These are phyloP conservation scores for Capronia americana DNA, from an alignment of 2,329 filamentous ascomycete species.

Conservation along the genomic window DNA sequence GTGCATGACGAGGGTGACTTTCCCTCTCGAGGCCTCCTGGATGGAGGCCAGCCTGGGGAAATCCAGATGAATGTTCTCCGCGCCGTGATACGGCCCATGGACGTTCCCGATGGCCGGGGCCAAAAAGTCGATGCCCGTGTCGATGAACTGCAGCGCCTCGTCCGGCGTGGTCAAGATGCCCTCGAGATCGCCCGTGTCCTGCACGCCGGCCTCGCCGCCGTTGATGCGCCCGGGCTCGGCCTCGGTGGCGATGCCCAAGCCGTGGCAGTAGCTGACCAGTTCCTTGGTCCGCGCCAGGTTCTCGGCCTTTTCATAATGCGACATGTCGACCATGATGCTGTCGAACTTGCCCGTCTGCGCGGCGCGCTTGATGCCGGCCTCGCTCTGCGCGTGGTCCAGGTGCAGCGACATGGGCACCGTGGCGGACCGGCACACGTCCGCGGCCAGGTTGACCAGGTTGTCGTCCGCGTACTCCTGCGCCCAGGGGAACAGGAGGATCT, in stretches of 20 bases:
- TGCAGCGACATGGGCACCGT: constrained; percentile 67
- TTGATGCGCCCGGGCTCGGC: constrained; percentile 75
- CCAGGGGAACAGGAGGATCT: constrained; percentile 78
- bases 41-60: constrained; percentile 57
- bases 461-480: constrained; percentile 69
- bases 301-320: constrained; percentile 72
- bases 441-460: constrained; percentile 62
- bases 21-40: constrained; percentile 55
- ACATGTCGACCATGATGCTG: constrained; percentile 80
- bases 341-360: constrained; percentile 67
- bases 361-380: constrained; percentile 66
- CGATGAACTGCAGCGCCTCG: constrained; percentile 73
- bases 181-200: constrained; percentile 68
- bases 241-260: constrained; percentile 70
- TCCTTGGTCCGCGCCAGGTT: constrained; percentile 70
- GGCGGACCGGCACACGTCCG: constrained; percentile 62
- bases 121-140: constrained; percentile 74
- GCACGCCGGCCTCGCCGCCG: constrained; percentile 75
- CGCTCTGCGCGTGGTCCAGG: constrained; percentile 70
- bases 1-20: constrained; percentile 63
- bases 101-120: constrained; percentile 79
- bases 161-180: constrained; percentile 71
- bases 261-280: constrained; percentile 68
- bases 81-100: constrained; percentile 71
- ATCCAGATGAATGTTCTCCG: constrained; percentile 35